A percentile compares a stretch with the other conserved stretches of the same genome.
phyloP scores from a whole-genome alignment of 208 protist genomes.

The Trichomonas gallinae region DNA sequence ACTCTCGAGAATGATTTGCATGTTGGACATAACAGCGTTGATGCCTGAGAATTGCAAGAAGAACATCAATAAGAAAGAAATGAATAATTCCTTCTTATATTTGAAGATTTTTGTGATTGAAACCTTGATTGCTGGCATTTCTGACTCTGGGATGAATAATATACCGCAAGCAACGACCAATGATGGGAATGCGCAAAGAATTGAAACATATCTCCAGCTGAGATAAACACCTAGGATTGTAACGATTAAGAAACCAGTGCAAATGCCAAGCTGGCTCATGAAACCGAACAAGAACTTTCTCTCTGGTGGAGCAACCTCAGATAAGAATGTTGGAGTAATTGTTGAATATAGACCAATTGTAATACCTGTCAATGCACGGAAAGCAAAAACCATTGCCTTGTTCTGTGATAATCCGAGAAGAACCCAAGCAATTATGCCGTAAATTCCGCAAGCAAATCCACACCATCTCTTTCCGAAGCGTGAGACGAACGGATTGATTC shows the following conservation, averaged over 20 bases:
- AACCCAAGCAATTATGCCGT: neutral
- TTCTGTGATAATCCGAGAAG: neutral
- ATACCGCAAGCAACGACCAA: neutral
- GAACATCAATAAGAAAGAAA: neutral
- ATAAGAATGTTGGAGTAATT: neutral
- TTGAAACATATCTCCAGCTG: neutral
- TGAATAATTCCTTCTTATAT: neutral
- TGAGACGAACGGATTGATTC: neutral
- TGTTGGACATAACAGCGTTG: neutral
- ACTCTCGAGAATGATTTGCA: neutral
- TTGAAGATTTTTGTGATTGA: neutral
- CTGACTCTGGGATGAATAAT: neutral
- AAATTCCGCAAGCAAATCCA: neutral
- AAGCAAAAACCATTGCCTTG: neutral
- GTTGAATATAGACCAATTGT: neutral
- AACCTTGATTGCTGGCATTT: neutral
- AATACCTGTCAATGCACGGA: neutral
- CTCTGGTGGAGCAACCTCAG: neutral
- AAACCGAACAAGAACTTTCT: neutral
- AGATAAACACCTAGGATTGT: neutral
- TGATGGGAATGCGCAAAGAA: neutral
- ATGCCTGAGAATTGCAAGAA: neutral
- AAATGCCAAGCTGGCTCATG: neutral
- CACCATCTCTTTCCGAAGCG: neutral
- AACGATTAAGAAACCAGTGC: neutral